Base-by-base conservation (phyloP, 768 basidiomycete species). In the Psilocybe subaeruginosa region DNA sequence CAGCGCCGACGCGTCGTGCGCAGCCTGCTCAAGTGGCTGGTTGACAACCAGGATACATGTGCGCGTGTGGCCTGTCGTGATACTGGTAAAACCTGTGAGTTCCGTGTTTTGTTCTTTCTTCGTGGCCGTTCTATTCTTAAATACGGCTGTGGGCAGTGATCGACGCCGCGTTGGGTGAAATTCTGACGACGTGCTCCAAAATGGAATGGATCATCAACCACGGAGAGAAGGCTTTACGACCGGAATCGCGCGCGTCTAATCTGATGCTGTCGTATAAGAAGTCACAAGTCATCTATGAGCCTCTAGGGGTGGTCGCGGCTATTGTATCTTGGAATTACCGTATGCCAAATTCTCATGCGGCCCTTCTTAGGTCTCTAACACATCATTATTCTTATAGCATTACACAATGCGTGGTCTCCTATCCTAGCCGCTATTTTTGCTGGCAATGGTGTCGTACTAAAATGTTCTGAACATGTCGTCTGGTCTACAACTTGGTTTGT, bases 321-420 rank as follows among this genome's bases (percentile, higher is more conserved):
- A 90, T 97, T 60, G 95, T 98, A 3, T 96, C 94, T 0, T 98
- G 95, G 93, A 95, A 95, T 68, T 95, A 95, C 72, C 93, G 93
- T 95, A 69, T 33, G 73, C 72, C 33, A 33, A 52, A 14, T 43
- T 43, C 1, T n/a, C 41, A 43, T 43, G 2, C 14, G n/a, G 11
- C n/a, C 37, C 14, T 39, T 14, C 7, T 8, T 43, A 43, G 14
- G 47, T 45, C 30, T 60, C 45, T 52, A 8, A n/a, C 53, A 19
- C 29, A 37, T 51, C n/a, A 14, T 2, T 23, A 23, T 23, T 23
- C 23, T 23, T 50, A 19, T 47, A 95, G 94, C 95, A 35, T 76
- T 98, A 59, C 97, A 99, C 74, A 99, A 99, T 70, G 85, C 91
- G 0, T 91, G 95, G 84, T 95, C 94, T 1, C 97, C 97, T 1